Percentiles rank a stretch among this genome's conserved stretches.
These are phyloP conservation scores for Tausonia pullulans DNA, from an alignment of 1,284 basidiomycete species.

Conservation along the genomic window DNA sequence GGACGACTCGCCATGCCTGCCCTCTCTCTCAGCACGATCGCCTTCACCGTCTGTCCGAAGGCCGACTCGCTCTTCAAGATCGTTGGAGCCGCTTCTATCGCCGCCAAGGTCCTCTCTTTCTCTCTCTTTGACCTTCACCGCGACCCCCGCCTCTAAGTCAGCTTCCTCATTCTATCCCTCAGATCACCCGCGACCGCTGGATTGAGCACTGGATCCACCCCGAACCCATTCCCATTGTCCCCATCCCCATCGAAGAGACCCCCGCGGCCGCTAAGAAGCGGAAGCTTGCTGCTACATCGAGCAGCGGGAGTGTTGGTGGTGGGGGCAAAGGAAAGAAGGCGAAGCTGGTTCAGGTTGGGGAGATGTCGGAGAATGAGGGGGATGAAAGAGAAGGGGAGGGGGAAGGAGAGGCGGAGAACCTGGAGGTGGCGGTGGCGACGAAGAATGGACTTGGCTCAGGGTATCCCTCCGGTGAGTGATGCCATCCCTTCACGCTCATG, in stretches of 20 bases:
- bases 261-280: background rate
- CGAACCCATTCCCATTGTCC: conserved; percentile 26
- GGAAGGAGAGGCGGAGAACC: conserved; percentile 46
- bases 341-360: conserved; percentile 13
- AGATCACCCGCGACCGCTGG: conserved; percentile 70
- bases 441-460: conserved; percentile 38
- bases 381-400: conserved; percentile 20
- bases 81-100: conserved; percentile 90
- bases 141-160: background rate
- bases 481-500: background rate
- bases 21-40: conserved; percentile 40
- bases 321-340: conserved; percentile 12
- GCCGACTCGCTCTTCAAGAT: conserved; percentile 94
- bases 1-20: background rate
- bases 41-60: conserved; percentile 82
- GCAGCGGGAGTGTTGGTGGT: conserved; percentile 12
- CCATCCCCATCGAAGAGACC: too few relatives aligned
- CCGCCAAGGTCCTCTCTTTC: conserved; percentile 63
- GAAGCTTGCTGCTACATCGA: background rate
- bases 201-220: conserved; percentile 65
- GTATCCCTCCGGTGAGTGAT: conserved; percentile 65
- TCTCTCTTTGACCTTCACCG: background rate
- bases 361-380: conserved; percentile 11
- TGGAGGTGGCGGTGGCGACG: conserved; percentile 17
- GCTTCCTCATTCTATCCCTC: background rate